phyloP scores from a whole-genome alignment of 2,329 filamentous ascomycete genomes.

The Arthrobotrys entomopaga region DNA sequence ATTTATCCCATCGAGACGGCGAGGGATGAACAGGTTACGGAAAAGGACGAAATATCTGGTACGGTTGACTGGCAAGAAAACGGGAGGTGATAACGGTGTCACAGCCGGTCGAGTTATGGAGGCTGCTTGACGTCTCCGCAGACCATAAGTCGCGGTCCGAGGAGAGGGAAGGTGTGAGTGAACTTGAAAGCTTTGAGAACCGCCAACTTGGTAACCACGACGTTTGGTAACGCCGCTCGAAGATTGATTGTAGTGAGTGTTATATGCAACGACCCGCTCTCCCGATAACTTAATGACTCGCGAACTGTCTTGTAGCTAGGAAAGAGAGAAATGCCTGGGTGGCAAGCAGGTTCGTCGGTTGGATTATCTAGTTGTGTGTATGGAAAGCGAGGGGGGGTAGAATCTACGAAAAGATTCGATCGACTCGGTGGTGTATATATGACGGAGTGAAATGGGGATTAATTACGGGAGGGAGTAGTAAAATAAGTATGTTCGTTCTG shows the following conservation, averaged over 20 bases:
- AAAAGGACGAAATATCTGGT: constrained; percentile 3
- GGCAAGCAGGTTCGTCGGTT: constrained; percentile 15
- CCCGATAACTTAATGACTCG: constrained; percentile 25
- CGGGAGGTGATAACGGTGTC: constrained; percentile 8
- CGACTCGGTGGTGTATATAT: background rate
- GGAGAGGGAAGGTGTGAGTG: constrained; percentile 54
- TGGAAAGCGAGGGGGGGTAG: background rate
- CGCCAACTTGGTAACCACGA: constrained; percentile 56
- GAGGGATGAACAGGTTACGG: constrained; percentile 19
- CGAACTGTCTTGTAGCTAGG: constrained; percentile 41
- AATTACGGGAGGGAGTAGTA: too few species aligned
- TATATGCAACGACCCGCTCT: constrained; percentile 37
- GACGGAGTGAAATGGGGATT: too few species aligned
- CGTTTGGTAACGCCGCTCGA: constrained; percentile 53
- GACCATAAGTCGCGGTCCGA: constrained; percentile 54
- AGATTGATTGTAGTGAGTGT: constrained; percentile 18
- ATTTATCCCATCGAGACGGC: constrained; percentile 52
- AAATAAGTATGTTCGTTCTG: background rate
- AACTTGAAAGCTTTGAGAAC: constrained; percentile 51
- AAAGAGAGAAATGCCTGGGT: constrained; percentile 22
- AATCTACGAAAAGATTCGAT: background rate
- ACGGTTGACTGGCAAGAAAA: background rate
- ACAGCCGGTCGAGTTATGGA: constrained; percentile 45
- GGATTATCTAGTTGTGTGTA: background rate
- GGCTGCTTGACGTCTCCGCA: constrained; percentile 54